Percentiles rank a stretch among this genome's conserved stretches.
Conservation (phyloP, 257 asterid genomes). For the Anisodus acutangulus region DNA sequence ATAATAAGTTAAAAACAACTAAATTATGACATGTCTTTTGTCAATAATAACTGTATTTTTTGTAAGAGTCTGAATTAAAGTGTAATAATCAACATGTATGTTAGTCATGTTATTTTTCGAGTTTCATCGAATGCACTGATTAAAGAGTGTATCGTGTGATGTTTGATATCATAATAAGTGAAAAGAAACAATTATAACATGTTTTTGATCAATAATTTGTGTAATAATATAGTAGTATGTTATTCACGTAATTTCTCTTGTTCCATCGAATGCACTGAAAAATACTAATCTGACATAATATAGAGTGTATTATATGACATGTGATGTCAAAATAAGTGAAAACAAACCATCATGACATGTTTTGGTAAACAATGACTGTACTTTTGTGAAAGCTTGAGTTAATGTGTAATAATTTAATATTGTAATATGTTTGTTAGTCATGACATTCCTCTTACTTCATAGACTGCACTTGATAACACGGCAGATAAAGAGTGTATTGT, state of each 20-base stretch:
- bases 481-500: neutral
- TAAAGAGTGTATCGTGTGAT: neutral
- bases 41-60: neutral
- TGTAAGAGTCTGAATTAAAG: neutral
- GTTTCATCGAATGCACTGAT: neutral
- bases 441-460: neutral
- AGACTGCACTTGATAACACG: neutral
- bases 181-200: neutral
- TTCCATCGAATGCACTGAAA: neutral
- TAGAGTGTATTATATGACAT: neutral
- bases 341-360: neutral
- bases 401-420: neutral
- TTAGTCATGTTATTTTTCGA: neutral
- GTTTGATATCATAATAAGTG: neutral
- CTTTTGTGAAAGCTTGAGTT: neutral
- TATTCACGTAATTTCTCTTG: neutral
- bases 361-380: neutral
- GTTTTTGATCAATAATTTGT: neutral
- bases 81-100: neutral
- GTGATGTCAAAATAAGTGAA: neutral
- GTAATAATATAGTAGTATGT: neutral
- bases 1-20: slow-evolving; percentile 6
- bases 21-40: slow-evolving; percentile 9
- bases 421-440: neutral
- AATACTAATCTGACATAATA: neutral